Percentiles rank a stretch among this genome's conserved stretches.
phyloP scores from a whole-genome alignment of 176 grass and related monocot species.

The Thalia dealbata region DNA sequence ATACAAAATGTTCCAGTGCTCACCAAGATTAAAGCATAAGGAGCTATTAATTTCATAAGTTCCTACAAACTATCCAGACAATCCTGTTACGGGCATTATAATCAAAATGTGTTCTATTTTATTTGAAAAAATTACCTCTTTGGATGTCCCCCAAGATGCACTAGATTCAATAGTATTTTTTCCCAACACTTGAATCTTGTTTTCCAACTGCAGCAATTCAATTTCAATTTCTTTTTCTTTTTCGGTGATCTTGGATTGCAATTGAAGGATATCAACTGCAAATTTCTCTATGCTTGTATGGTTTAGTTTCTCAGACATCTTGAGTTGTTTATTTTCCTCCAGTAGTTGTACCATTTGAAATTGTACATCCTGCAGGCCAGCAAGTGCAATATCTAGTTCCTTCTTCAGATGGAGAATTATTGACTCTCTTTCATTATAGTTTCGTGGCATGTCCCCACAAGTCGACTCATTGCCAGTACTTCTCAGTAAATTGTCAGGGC shows the following conservation, averaged over 20 bases:
- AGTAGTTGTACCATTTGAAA: slow-evolving; percentile 31
- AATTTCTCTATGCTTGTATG: slow-evolving; percentile 31
- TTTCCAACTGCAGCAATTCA: slow-evolving; percentile 44
- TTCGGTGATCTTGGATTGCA: slow-evolving; percentile 43
- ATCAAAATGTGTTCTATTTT: neutral
- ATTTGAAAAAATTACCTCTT: slow-evolving; percentile 46
- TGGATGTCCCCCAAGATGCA: slow-evolving; percentile 44
- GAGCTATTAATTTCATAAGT: neutral
- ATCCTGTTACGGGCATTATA: neutral
- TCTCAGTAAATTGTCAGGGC: neutral
- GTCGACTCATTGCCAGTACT: neutral
- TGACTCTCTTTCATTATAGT: neutral
- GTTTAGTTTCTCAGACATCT: slow-evolving; percentile 25
- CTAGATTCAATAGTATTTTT: slow-evolving; percentile 25
- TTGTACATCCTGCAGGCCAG: slow-evolving; percentile 36
- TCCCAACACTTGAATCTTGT: slow-evolving; percentile 34
- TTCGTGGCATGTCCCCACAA: neutral
- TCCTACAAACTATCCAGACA: neutral
- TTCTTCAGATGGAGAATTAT: slow-evolving; percentile 29
- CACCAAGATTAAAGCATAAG: neutral
- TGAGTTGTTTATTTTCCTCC: slow-evolving; percentile 36
- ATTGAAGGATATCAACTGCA: slow-evolving; percentile 33
- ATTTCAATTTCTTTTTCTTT: slow-evolving; percentile 40
- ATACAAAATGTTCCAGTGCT: neutral
- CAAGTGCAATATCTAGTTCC: slow-evolving; percentile 43